Base-by-base conservation (phyloP, 805 yeast genomes). In the Vanderwaltozyma tropicalis region DNA sequence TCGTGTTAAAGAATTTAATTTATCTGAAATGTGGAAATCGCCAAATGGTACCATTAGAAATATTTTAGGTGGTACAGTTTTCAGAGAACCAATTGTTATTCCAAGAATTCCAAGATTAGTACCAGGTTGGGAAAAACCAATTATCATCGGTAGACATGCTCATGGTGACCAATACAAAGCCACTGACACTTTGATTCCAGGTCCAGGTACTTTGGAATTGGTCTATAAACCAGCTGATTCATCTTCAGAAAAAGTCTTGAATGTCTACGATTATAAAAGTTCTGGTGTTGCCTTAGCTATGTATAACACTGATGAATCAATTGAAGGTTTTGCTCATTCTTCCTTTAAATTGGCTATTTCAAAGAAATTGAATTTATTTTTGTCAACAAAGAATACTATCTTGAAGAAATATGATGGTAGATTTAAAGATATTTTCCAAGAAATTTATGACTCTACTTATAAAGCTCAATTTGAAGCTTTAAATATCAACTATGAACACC, bases 1-100 rank as follows among this genome's bases (percentile, higher is more conserved):
- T 19, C 70, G 92, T 59, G 89, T 82, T 32, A 66, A 76, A 53
- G 92, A 82, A 61, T 82, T 80, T 49, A 63, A 66, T 34, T 67
- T 82, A 58, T 78, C 78, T 54, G 74, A 82, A 55, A 82, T 82
- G 92, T 82, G 89, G 88, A 69, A 76, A 37, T 81, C 89, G 16
- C 92, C 92, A 46, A 82, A 82, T 55, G 92, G 92, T 47, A 81
- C 92, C 22, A 78, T 82, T 50, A 72, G 92, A 66, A 82, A 82
- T 60, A 80, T 81, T 39, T 61, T 82, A 44, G 84, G 83, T 26
- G 92, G 92, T 49, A 82, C 92, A 17, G 89, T 82, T 24, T 82
- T 82, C 63, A 74, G 92, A 62, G 92, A 82, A 57, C 85, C 88
- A 39, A 82, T 82, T 55, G 81, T 82, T 40, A 80, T 82, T 47